Conservation (phyloP, 148 eudicot species). For the Rhododendron mucronatum region DNA sequence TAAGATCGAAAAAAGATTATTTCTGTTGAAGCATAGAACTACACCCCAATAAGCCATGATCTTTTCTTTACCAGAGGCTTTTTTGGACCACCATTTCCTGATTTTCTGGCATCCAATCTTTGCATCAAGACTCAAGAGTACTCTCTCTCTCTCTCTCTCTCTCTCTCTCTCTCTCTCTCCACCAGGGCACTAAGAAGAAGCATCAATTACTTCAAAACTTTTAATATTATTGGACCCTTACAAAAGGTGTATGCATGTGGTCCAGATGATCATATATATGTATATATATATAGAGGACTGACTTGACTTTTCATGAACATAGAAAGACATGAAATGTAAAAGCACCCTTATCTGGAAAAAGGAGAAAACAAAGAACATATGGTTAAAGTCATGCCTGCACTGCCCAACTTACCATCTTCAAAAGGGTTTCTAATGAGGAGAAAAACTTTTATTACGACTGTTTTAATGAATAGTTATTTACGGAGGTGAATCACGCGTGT, state of each 20-base stretch:
- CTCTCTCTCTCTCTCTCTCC: neutral
- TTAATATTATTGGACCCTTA: neutral
- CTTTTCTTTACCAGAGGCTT: neutral
- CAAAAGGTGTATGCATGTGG: neutral
- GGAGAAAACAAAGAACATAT: neutral
- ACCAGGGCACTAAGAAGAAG: neutral
- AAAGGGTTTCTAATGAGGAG: neutral
- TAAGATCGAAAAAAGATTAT: neutral
- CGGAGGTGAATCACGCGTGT: too few relatives aligned
- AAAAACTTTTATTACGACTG: neutral
- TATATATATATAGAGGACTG: neutral
- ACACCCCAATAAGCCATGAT: neutral
- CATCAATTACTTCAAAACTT: constrained; percentile 15
- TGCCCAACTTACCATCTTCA: neutral
- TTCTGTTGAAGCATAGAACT: constrained; percentile 5
- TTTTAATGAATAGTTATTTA: too few relatives aligned
- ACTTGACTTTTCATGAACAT: neutral
- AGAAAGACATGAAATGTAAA: neutral
- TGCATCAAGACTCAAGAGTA: neutral
- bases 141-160: neutral
- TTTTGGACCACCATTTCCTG: constrained; percentile 11
- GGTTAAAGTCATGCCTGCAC: neutral
- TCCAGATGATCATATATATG: neutral
- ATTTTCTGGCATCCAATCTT: neutral
- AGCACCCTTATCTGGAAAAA: neutral